phyloP scores from a whole-genome alignment of 1,139 yeast species.

The Pichia sp. region DNA sequence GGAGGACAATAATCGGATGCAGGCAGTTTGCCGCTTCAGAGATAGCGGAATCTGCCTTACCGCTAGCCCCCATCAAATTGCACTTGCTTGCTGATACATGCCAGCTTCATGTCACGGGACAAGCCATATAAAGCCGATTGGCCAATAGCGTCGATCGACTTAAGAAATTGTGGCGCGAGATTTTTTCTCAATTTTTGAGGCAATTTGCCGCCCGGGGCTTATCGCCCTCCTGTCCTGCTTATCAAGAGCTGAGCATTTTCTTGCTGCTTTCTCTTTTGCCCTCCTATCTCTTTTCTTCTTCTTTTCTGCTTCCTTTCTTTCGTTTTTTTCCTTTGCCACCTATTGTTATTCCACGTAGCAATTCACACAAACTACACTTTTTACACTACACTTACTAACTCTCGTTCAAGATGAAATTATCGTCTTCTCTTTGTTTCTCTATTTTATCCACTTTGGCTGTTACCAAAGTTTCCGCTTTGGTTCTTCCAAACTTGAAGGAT shows the following conservation, averaged over 20 bases:
- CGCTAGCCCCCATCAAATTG: too few relatives aligned
- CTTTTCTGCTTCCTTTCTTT: not conserved
- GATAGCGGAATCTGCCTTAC: too few relatives aligned
- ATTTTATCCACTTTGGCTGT: conserved; percentile 44
- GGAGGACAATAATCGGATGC: too few relatives aligned
- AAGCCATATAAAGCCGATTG: too few relatives aligned
- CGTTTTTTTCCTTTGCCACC: conserved; percentile 2
- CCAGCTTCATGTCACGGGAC: too few relatives aligned
- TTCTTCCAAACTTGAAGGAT: conserved; percentile 51
- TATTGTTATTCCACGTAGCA: conserved; percentile 4
- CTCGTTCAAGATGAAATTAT: conserved; percentile 36
- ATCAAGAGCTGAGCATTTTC: not conserved
- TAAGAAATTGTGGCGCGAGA: too few relatives aligned
- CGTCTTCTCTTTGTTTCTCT: conserved; percentile 45
- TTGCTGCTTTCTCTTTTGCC: too few relatives aligned
- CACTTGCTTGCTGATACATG: too few relatives aligned
- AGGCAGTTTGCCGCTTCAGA: too few relatives aligned
- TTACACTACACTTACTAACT: not conserved
- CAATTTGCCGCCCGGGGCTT: not conserved
- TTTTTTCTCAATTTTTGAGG: not conserved
- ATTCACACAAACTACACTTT: not conserved
- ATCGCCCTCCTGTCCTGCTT: not conserved
- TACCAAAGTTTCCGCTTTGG: conserved; percentile 57
- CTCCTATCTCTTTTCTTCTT: too few relatives aligned
- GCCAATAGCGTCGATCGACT: not conserved